A percentile compares a stretch with the other conserved stretches of the same genome.
Evolutionary conservation across 2,329 filamentous ascomycete species (phyloP).

Genomic region (Diaporthe sp.): DNA sequence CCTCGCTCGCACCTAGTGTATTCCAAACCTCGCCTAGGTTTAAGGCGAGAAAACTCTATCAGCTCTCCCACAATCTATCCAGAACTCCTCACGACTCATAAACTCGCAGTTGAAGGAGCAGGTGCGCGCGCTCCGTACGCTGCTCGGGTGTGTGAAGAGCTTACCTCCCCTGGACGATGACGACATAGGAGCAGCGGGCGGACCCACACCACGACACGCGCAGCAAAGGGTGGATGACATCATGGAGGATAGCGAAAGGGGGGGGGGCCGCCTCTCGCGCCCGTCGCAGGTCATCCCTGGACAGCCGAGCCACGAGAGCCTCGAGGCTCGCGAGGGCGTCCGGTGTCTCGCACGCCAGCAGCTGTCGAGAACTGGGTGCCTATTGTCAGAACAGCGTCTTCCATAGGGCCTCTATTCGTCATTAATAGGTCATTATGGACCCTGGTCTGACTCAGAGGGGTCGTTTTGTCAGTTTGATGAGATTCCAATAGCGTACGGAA

Average conservation of each 20-base stretch:
- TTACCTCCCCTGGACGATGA: background rate
- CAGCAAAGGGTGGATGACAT: background rate
- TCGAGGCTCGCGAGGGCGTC: background rate
- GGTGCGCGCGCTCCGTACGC: background rate
- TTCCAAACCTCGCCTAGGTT: background rate
- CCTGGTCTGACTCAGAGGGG: background rate
- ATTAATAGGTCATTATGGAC: constrained; percentile 14
- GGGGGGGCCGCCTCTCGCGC: background rate
- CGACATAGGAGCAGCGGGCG: background rate
- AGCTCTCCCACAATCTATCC: background rate
- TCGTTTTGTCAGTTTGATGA: background rate
- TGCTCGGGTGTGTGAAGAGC: background rate
- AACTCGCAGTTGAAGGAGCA: background rate
- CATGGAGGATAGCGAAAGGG: background rate
- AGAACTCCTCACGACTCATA: constrained; percentile 3
- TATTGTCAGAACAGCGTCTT: constrained; percentile 7
- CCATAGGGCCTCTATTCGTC: background rate
- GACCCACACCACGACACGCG: constrained; percentile 14
- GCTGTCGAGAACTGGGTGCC: background rate
- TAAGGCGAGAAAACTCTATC: background rate
- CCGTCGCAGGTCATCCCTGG: background rate
- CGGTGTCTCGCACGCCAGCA: background rate
- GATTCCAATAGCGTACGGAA: background rate
- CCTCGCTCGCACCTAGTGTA: background rate
- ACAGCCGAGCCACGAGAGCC: background rate